A percentile compares a stretch with the other conserved stretches of the same genome.
Conservation (phyloP, 106 monocot species). For the Phalaenopsis aphrodite region DNA sequence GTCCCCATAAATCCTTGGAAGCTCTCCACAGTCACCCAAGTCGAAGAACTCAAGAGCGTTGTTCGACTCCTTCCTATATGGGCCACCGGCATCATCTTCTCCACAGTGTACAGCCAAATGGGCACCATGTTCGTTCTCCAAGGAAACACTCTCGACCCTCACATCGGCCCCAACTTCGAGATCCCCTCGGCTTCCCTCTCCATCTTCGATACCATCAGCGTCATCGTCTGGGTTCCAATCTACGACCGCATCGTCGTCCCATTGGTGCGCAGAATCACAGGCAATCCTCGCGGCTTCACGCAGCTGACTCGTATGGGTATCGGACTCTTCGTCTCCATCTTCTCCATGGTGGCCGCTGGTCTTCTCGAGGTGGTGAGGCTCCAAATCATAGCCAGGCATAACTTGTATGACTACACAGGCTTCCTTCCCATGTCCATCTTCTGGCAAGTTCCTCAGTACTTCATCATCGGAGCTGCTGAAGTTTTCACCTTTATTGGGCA, state of each 20-base stretch:
- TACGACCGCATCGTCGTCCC: constrained; percentile 68
- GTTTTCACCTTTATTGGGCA: constrained; percentile 62
- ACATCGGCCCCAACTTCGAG: constrained; percentile 59
- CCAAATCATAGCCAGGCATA: constrained; percentile 27
- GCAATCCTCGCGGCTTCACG: constrained; percentile 56
- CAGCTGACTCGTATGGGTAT: constrained; percentile 80
- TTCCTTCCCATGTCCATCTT: constrained; percentile 54
- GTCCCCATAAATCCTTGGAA: constrained; percentile 35
- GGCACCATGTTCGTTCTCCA: constrained; percentile 82
- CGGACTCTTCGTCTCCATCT: constrained; percentile 65
- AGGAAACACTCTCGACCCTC: constrained; percentile 59
- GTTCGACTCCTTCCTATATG: constrained; percentile 54
- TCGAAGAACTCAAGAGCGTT: constrained; percentile 65
- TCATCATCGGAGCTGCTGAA: constrained; percentile 55
- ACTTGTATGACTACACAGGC: constrained; percentile 32
- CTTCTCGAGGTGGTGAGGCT: constrained; percentile 52
- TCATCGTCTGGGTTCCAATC: constrained; percentile 71
- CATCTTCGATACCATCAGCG: constrained; percentile 71
- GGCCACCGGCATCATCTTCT: constrained; percentile 76
- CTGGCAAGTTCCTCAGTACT: constrained; percentile 70
- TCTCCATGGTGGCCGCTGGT: constrained; percentile 64
- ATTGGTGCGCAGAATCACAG: constrained; percentile 40
- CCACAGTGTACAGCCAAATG: constrained; percentile 72
- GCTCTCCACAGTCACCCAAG: constrained; percentile 71
- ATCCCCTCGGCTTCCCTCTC: constrained; percentile 75